These are phyloP conservation scores for Cutaneotrichosporon daszewskae DNA, from an alignment of 1,284 basidiomycete genomes.

Conservation along the genomic window DNA sequence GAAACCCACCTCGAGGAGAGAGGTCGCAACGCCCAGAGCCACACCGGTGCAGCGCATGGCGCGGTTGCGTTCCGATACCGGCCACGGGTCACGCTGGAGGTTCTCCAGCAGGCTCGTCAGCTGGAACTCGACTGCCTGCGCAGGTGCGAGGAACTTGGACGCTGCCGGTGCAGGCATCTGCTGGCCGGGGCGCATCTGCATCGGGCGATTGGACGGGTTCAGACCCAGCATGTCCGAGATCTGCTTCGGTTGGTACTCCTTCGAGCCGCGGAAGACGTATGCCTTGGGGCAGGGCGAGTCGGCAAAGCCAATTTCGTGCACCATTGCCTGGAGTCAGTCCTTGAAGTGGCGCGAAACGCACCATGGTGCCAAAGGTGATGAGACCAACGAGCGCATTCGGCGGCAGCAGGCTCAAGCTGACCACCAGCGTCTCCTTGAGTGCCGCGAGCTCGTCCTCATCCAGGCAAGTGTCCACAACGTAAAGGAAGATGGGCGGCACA, in stretches of 20 bases:
- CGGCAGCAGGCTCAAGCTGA: slow-evolving; percentile 87
- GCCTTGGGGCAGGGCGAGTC: slow-evolving; percentile 81
- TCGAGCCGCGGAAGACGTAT: slow-evolving; percentile 98
- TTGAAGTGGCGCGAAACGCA: no score
- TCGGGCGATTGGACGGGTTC: slow-evolving; percentile 52
- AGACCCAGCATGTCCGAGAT: slow-evolving; percentile 98
- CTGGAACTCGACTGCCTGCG: slow-evolving; percentile 92
- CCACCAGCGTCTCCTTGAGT: slow-evolving; percentile 82
- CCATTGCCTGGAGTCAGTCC: no score
- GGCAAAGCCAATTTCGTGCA: slow-evolving; percentile 94
- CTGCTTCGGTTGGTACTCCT: slow-evolving; percentile 94
- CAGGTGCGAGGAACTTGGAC: slow-evolving; percentile 88
- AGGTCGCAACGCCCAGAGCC: slow-evolving; percentile 87
- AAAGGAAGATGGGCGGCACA: slow-evolving; percentile 92
- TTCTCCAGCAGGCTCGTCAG: slow-evolving; percentile 89
- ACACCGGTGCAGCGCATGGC: slow-evolving; percentile 94
- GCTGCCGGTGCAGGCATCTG: slow-evolving; percentile 73
- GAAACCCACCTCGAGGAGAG: slow-evolving; percentile 67
- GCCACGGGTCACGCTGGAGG: slow-evolving; percentile 91
- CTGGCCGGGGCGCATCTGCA: slow-evolving; percentile 64
- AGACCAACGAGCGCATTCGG: slow-evolving; percentile 91
- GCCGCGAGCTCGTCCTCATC: slow-evolving; percentile 96
- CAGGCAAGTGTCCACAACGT: slow-evolving; percentile 95
- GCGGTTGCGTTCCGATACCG: slow-evolving; percentile 90
- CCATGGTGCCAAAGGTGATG: slow-evolving; percentile 96